Base-by-base conservation (phyloP, 129 eudicot species). In the Pittosporum tobira region DNA sequence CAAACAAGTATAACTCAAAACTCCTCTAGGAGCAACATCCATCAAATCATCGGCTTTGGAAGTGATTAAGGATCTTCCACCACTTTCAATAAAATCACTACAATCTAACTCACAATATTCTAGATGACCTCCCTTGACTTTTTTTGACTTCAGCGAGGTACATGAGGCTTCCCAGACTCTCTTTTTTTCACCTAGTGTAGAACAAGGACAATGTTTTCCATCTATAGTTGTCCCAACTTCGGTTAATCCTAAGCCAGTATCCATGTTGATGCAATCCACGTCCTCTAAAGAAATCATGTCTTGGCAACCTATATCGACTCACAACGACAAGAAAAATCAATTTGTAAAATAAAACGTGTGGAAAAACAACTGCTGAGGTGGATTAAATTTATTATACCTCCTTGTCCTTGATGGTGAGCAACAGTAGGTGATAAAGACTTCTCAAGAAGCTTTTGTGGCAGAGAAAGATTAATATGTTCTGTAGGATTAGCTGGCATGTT, bases 111-210 rank as follows among this genome's bases (percentile, higher is more conserved):
- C 74, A 51, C 78, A 71, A 48, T 59, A 84, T 60, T 34, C 36
- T 57, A 51, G 51, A 71, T 80, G 88, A 37, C 86, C 56, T n/a
- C 95, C 97, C 78, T 85, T 85, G 44, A 90, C 88, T 72, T 83
- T 90, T 59, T 90, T 90, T 38, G 95, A 85, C 59, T 81, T 85
- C 58, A 90, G 61, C 30, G 97, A 90, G 63, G 95, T 82, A 48
- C 54, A 57, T 11, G 95, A 82, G 45, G 94, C 68, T 80, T 80
- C 88, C 97, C 97, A 90, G n/a, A 64, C 59, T 73, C 96, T 85
- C 71, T 83, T 85, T 66, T 80, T 82, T 51, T 70, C 58, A 71
- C 77, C 78, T 20, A 54, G 65, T 48, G 69, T 58, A 59, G 91
- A 77, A 69, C 79, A 77, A 4, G 79, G 68, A 65, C 78, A 84